These are phyloP conservation scores for Penicillium samsonianum DNA, from an alignment of 495 filamentous ascomycete genomes.

Conservation along the genomic window DNA sequence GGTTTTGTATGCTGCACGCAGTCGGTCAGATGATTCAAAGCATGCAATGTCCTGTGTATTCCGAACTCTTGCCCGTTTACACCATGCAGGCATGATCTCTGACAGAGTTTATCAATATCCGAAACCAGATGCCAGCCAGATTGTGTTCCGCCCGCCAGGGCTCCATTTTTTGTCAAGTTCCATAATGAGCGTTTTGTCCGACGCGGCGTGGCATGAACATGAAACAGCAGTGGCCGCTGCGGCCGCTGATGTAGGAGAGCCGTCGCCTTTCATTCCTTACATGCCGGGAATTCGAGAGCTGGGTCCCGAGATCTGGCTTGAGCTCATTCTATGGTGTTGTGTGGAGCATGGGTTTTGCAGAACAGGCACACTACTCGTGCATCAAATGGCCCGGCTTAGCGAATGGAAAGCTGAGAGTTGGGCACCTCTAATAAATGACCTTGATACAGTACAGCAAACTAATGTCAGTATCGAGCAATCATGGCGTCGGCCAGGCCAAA, in stretches of 20 bases:
- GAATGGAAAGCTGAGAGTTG: constrained; percentile 46
- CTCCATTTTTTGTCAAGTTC: constrained; percentile 56
- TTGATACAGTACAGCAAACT: constrained; percentile 33
- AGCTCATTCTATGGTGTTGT: constrained; percentile 68
- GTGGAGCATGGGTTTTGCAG: constrained; percentile 59
- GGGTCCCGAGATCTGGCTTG: constrained; percentile 63
- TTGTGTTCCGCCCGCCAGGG: constrained; percentile 55
- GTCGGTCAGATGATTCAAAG: constrained; percentile 37
- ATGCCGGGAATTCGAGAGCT: constrained; percentile 54
- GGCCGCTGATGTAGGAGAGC: constrained; percentile 48
- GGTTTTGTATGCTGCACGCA: constrained; percentile 53
- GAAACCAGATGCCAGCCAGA: constrained; percentile 32
- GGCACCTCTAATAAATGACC: constrained; percentile 33
- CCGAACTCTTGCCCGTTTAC: constrained; percentile 59
- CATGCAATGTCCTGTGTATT: constrained; percentile 58
- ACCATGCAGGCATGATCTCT: constrained; percentile 59
- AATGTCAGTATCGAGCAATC: constrained; percentile 38
- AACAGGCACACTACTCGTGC: constrained; percentile 54
- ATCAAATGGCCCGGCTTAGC: constrained; percentile 37
- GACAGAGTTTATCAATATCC: constrained; percentile 57
- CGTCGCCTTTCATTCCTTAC: constrained; percentile 53
- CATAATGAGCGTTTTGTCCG: constrained; percentile 62
- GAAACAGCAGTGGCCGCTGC: constrained; percentile 46
- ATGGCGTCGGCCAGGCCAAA: constrained; percentile 37
- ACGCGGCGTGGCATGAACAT: constrained; percentile 60